Evolutionary conservation across 1,139 yeast species (phyloP).

Genomic region (Hyphopichia khmerensis): DNA sequence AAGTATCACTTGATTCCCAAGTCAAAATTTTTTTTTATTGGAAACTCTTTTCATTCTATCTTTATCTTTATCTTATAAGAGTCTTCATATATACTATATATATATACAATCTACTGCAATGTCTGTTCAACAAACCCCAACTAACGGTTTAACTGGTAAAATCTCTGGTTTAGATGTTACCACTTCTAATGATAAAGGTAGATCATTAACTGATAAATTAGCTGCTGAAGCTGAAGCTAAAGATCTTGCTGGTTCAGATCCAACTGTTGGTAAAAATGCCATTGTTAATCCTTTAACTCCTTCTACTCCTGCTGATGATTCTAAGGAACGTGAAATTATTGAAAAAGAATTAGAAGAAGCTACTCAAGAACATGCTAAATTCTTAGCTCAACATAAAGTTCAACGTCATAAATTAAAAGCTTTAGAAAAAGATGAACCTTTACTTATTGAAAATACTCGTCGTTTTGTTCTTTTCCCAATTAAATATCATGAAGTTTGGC

Average conservation of each 20-base stretch:
- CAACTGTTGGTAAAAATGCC: constrained; percentile 19
- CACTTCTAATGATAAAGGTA: constrained; percentile 25
- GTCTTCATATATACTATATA: not conserved
- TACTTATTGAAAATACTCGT: constrained; percentile 79
- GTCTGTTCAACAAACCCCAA: constrained; percentile 50
- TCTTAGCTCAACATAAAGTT: constrained; percentile 58
- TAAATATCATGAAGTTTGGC: constrained; percentile 98
- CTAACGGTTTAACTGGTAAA: constrained; percentile 50
- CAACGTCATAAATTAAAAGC: constrained; percentile 74
- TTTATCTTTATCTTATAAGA: not conserved
- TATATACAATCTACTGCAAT: constrained; percentile 11
- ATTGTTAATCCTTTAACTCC: constrained; percentile 14
- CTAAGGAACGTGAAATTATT: constrained; percentile 10
- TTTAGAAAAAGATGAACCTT: constrained; percentile 84
- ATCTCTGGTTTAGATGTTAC: constrained; percentile 41
- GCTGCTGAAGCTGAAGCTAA: constrained; percentile 47
- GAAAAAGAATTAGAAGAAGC: constrained; percentile 19
- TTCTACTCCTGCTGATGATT: constrained; percentile 11
- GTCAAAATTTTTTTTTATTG: not conserved
- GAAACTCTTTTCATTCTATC: not conserved
- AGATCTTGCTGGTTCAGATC: constrained; percentile 30
- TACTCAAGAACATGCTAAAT: constrained; percentile 44
- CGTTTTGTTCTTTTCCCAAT: constrained; percentile 97
- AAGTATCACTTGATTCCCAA: not conserved
- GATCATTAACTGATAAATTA: constrained; percentile 43